Evolutionary conservation across 2,329 filamentous ascomycete species (phyloP), one percentile per base, ranked within the genome.

Genomic region (Apiospora koreana): DNA sequence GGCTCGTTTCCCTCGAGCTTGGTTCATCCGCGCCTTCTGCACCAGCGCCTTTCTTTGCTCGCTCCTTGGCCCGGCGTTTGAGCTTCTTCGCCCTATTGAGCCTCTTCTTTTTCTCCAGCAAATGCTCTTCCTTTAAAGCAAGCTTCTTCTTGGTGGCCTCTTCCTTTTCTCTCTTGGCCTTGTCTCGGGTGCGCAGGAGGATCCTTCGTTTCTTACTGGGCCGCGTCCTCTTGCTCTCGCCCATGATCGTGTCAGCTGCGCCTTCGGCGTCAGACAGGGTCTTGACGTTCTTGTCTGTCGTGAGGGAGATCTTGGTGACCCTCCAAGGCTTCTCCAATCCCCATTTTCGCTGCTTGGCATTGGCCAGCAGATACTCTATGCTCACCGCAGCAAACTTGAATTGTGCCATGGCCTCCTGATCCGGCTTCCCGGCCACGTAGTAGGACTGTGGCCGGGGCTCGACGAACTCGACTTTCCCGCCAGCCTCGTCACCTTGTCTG

Each of bases 321-420:
- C 84, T 84, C 89, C 89, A 91, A 1, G 89, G 88, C 73, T 88
- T 82, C 77, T 91, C 88, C 54, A 88, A 77, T 0, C 89, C 89
- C 88, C 88, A 91, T 8, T 82, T 82, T 65, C 74, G 81, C 74
- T 77, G 79, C 64, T 74, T 76, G n/a, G 84, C 84, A 71, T 82
- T 79, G 28, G 75, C 75, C 2, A 87, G 68, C 18, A 92, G 78
- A 18, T 87, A 84, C n/a, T 87, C 85, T 7, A 84, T 86, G 41
- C 79, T 85, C 14, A 91, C 79, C 2, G 89, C 87, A 3, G 83
- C 81, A n/a, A 74, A 74, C 41, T 77, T 78, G 70, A 87, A 87
- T 72, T 83, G 76, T 28, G 76, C 76, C 65, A 77, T 80, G 74
- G 81, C 76, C 64, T 80, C 76, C 0, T 79, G 75, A 0, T 83